Evolutionary conservation across 2,329 filamentous ascomycete species (phyloP), one percentile per base, ranked within the genome.

Genomic region (Cladosporium sp.): DNA sequence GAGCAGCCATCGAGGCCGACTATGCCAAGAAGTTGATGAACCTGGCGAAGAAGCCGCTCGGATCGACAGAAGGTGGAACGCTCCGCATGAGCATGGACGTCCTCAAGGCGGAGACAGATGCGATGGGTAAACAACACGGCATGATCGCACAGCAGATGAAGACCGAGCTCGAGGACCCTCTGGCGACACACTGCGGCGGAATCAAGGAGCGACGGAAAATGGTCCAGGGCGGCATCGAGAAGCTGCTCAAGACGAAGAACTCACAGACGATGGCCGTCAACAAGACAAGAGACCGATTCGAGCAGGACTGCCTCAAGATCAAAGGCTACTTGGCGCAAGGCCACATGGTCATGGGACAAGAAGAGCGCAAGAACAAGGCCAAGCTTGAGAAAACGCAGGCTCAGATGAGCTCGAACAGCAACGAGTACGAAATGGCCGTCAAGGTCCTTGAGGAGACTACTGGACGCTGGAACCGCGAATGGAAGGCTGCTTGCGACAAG

Each of bases 321-420:
- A 98, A 98, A 72, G 93, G 93, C 37, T 98, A 98, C 66, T 82
- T 98, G 4, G 93, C 95, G 3, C 93, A 98, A 71, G 93, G 93
- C 9, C 95, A 98, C 69, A 98, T 98, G 93, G 93, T 98, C 54
- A 98, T 98, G 93, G 93, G 93, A 11, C 93, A 98, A 63, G 93
- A 98, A 69, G 93, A 98, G 74, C 84, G 93, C 28, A 96, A 95
- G 74, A 98, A 98, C 72, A 98, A 98, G 74, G 91, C 92, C 18
- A 97, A 95, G 72, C 80, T 98, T 41, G 93, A 98, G 71, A 98
- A 98, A 79, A 97, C 93, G 1, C 93, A 98, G 69, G 93, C 96
- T 63, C 95, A 91, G 64, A 80, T 98, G 54, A 91, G 91, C 0
- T 84, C 85, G 7, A 91, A 91, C 56, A 97, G 95, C 71, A 85